Evolutionary conservation across 345 rosid species (phyloP).

Genomic region (Abelmoschus esculentus): DNA sequence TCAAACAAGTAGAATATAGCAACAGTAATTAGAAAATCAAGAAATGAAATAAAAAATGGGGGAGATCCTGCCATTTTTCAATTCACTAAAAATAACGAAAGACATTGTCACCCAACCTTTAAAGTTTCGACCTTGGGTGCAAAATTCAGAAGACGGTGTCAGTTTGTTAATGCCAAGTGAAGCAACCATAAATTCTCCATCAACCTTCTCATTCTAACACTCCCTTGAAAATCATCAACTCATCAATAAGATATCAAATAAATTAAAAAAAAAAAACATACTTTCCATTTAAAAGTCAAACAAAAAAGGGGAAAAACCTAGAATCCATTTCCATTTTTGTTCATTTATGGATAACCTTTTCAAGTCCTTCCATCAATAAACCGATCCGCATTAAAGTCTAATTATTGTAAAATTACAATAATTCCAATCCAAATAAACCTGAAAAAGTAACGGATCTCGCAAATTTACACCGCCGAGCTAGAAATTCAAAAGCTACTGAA

Average conservation of each 20-base stretch:
- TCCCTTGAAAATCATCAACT: constrained; percentile 1
- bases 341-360: not conserved
- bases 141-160: not conserved
- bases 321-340: not conserved
- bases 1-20: not conserved
- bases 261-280: not conserved
- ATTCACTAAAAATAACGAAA: not conserved
- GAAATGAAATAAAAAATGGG: not conserved
- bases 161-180: constrained; percentile 3
- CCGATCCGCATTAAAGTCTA: not conserved
- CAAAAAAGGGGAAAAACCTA: not conserved
- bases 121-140: constrained; percentile 4
- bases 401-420: not conserved
- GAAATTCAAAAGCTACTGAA: not conserved
- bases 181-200: constrained; percentile 6
- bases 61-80: not conserved
- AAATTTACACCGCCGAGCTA: not conserved
- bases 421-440: not conserved
- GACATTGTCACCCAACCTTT: constrained; percentile 17
- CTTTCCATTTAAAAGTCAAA: not conserved
- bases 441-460: not conserved
- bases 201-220: constrained; percentile 8
- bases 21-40: not conserved
- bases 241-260: not conserved
- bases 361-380: not conserved